phyloP scores from a whole-genome alignment of 768 basidiomycete species.

The Amanita polypyramis region DNA sequence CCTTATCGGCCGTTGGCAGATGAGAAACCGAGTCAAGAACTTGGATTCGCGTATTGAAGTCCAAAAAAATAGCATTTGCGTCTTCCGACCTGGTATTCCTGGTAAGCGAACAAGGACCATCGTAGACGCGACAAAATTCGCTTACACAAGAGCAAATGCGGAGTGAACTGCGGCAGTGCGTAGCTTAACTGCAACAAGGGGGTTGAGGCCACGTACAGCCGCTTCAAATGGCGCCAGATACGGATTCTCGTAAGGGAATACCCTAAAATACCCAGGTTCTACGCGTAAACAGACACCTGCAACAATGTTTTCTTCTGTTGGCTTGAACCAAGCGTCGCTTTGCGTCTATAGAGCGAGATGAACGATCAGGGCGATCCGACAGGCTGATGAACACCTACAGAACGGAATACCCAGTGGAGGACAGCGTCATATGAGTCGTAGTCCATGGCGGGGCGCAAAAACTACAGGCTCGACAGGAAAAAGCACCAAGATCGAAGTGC shows the following conservation, averaged over 20 bases:
- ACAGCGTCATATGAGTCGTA: slow-evolving; percentile 77
- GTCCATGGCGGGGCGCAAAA: slow-evolving; percentile 41
- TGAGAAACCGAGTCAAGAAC: slow-evolving; percentile 61
- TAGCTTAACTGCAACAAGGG: slow-evolving; percentile 76
- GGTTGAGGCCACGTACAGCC: slow-evolving; percentile 65
- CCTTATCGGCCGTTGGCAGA: slow-evolving; percentile 75
- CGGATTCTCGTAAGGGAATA: slow-evolving; percentile 82
- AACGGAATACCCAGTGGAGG: slow-evolving; percentile 70
- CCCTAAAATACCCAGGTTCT: slow-evolving; percentile 57
- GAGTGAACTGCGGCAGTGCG: slow-evolving; percentile 75
- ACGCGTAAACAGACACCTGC: slow-evolving; percentile 72
- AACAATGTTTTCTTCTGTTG: slow-evolving; percentile 71
- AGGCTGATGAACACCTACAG: slow-evolving; percentile 27
- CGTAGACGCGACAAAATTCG: slow-evolving; percentile 7
- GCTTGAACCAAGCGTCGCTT: slow-evolving; percentile 80
- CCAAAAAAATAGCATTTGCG: slow-evolving; percentile 55
- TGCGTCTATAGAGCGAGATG: slow-evolving; percentile 65
- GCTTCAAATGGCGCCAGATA: slow-evolving; percentile 75
- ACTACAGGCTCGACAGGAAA: slow-evolving; percentile 19
- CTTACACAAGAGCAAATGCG: slow-evolving; percentile 60
- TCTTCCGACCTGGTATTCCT: slow-evolving; percentile 39
- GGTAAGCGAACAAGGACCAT: neutral
- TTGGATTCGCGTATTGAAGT: slow-evolving; percentile 78
- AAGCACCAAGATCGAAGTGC: slow-evolving; percentile 25
- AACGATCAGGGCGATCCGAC: slow-evolving; percentile 8